Conservation (phyloP, 2,329 filamentous ascomycete genomes). For the Zasmidium citrigriseum region DNA sequence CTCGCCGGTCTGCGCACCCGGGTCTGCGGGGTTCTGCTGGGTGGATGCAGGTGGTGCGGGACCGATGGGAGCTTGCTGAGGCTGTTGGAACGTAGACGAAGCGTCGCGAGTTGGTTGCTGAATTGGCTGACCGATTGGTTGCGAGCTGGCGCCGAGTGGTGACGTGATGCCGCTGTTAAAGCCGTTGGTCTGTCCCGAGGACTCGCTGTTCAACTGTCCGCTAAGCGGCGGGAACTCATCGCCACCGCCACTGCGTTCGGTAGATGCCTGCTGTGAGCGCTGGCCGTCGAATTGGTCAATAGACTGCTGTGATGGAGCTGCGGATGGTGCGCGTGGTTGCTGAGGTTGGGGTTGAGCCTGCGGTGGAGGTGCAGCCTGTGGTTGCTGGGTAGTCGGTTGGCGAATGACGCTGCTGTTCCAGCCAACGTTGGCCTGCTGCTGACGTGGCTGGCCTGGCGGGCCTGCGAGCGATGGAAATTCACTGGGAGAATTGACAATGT, state of each 20-base stretch:
- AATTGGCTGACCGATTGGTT: conserved; percentile 25
- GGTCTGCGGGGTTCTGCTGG: conserved; percentile 8
- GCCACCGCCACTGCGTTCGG: conserved; percentile 18
- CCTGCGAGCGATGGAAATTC: conserved; percentile 65
- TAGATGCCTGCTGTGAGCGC: conserved; percentile 39
- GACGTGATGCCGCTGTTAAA: conserved; percentile 26
- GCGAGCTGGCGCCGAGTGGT: conserved; percentile 23
- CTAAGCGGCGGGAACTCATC: conserved; percentile 64
- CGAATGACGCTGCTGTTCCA: conserved; percentile 60
- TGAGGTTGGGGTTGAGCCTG: conserved; percentile 41
- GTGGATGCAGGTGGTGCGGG: conserved; percentile 15
- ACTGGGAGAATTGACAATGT: conserved; percentile 40
- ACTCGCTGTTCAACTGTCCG: conserved; percentile 46
- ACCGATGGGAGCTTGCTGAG: conserved; percentile 14
- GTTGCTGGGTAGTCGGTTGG: conserved; percentile 38
- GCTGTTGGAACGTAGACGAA: conserved; percentile 7
- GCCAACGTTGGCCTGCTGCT: conserved; percentile 56
- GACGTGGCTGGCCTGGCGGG: conserved; percentile 57
- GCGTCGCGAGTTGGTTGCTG: conserved; percentile 30
- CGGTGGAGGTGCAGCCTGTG: conserved; percentile 42
- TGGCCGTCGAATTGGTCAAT: conserved; percentile 59
- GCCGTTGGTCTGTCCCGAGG: conserved; percentile 22
- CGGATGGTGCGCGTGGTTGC: conserved; percentile 46
- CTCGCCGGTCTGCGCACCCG: conserved; percentile 8
- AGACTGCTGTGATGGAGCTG: conserved; percentile 47